These are phyloP conservation scores for Hyparrhenia diplandra DNA, from an alignment of 176 grass and related monocot genomes.

Conservation along the genomic window DNA sequence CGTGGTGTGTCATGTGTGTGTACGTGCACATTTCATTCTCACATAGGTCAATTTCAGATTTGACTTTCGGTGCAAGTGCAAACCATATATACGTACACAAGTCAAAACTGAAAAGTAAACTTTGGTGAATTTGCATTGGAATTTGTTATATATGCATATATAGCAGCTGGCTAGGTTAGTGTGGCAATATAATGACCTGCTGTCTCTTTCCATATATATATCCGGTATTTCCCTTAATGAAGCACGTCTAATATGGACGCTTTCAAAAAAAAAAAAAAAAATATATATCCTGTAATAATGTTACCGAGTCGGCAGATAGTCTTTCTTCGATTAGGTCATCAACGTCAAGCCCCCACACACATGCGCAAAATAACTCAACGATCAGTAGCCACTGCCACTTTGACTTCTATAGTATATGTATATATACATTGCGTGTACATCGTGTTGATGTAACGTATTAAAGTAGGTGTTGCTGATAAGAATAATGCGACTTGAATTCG, in stretches of 20 bases:
- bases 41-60: not conserved
- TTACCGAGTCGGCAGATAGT: not conserved
- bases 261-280: too few relatives aligned
- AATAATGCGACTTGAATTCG: not conserved
- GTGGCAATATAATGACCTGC: not conserved
- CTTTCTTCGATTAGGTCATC: not conserved
- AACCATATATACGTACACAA: not conserved
- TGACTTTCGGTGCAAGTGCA: not conserved
- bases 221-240: too few relatives aligned
- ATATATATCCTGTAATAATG: too few relatives aligned
- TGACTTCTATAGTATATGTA: not conserved
- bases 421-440: not conserved
- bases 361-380: not conserved
- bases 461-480: not conserved
- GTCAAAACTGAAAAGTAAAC: not conserved
- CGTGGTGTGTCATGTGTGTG: not conserved
- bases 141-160: not conserved
- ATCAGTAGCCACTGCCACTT: not conserved
- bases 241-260: too few relatives aligned
- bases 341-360: not conserved
- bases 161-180: not conserved
- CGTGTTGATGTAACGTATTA: not conserved
- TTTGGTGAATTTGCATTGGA: not conserved
- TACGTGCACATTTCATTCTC: not conserved
- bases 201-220: not conserved